Evolutionary conservation across 192 early-diverging fungal species (phyloP), one percentile per base, ranked within the genome.

Genomic region (Mortierella antarctica): DNA sequence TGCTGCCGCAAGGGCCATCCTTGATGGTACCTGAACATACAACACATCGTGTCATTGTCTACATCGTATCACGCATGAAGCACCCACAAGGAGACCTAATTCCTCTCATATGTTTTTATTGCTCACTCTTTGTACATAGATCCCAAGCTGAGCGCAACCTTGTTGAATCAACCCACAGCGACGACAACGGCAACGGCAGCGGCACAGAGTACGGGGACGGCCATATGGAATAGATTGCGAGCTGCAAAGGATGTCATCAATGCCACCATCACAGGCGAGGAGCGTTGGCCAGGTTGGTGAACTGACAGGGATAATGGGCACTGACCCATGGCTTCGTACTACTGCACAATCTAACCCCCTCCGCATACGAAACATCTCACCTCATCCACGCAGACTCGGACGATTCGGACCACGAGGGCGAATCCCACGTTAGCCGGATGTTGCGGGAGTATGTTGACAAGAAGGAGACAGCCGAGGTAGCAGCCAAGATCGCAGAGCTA

Each of bases 201-300:
- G 0, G 54, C 49, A 5, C 66, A 76, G 48, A 76, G 58, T 20
- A 57, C 70, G 45, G 77, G 76, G 49, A 58, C 64, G 5, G 45
- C 65, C 7, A 31, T 80, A 2, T 80, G 69, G 77, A 72, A 53
- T 57, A 62, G 41, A n/a, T 49, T 80, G 46, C 77, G 77, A 23
- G 77, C 70, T 21, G 70, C 77, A 10, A 80, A 72, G 65, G 77
- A 80, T 13, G 65, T 72, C 41, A 80, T 80, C 64, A 79, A 79
- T 41, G 68, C 63, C 64, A 62, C 76, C 40, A 50, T 79, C 42
- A 72, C 77, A 47, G 77, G 77, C n/a, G 77, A 80, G 20, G 77
- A 80, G 59, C 69, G 69, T 9, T 80, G 77, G 77, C 70, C 77
- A 57, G 77, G 77, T 80, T 68, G 49, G 77, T 62, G 51, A 49